Evolutionary conservation across 1,139 yeast species (phyloP), one percentile per base, ranked within the genome.

Genomic region (Yarrowia galli): DNA sequence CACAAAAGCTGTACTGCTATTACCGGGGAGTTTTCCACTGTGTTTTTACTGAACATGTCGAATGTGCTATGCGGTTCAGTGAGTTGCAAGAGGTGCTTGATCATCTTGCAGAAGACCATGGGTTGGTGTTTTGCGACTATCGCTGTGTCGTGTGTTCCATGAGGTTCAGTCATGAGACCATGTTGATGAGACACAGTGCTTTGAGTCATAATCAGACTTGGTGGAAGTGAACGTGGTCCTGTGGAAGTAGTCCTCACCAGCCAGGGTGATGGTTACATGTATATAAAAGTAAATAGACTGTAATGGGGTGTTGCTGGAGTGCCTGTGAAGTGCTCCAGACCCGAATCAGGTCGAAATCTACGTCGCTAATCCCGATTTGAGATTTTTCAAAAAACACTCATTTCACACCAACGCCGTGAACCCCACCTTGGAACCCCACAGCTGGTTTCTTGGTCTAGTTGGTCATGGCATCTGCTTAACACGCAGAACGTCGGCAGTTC

Each of bases 401-500:
- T 5, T 28, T 5, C 32, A 1, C 32, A 1, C 9, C 32, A 3
- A 28, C 1, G 1, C 32, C 9, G 10, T 10, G 32, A 7, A 28
- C 8, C 32, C 32, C 32, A 28, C 32, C 32, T 10, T 28, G 6
- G 32, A 3, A 3, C 32, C 32, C 9, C 32, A 28, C 32, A 28
- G 32, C 32, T 28, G 87, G 87, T 84, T 84, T 83, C 87, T 91
- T 91, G 97, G 97, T 91, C 97, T 91, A 91, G 97, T 91, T 82
- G 97, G 97, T 91, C 85, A 91, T 91, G 97, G 96, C 97, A 89
- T 89, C 92, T 91, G 97, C 97, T 90, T 91, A 91, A 91, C 97
- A 91, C 97, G 97, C 97, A 89, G 93, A 89, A 91, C 93, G 97
- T 92, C 97, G 97, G 97, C 97, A 91, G 97, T 92, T 92, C 97